Evolutionary conservation across 345 rosid genomes (phyloP).

Genomic region (Populus tremula): DNA sequence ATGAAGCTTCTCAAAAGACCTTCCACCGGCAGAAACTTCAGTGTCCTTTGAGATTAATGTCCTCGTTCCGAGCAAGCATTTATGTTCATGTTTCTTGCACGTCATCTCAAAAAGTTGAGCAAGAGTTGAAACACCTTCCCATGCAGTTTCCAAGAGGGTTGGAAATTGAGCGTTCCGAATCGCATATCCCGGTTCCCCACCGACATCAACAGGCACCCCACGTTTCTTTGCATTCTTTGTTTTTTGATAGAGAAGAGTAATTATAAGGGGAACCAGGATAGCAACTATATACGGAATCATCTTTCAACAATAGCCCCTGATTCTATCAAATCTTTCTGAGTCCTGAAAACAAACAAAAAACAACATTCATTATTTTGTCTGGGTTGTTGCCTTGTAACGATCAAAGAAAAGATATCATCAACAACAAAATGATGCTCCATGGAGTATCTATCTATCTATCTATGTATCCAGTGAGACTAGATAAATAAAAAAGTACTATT

Average conservation of each 20-base stretch:
- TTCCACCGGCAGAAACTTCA: conserved; percentile 61
- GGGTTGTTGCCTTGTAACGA: neutral
- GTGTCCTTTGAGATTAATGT: conserved; percentile 59
- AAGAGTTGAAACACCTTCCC: conserved; percentile 78
- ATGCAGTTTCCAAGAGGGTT: conserved; percentile 54
- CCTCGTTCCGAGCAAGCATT: conserved; percentile 75
- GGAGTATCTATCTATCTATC: neutral
- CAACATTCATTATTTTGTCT: neutral
- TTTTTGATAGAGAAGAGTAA: conserved; percentile 57
- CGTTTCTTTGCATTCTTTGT: conserved; percentile 59
- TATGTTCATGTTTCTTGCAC: conserved; percentile 53
- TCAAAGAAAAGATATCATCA: neutral
- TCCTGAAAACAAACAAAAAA: conserved; percentile 20
- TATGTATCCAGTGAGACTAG: neutral
- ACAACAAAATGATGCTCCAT: neutral
- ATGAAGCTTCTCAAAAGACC: conserved; percentile 86
- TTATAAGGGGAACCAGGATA: conserved; percentile 63
- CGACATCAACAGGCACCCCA: conserved; percentile 74
- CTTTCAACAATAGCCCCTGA: conserved; percentile 1
- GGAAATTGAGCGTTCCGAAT: conserved; percentile 56
- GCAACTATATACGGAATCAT: conserved; percentile 84
- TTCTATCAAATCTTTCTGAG: neutral
- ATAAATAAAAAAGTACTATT: neutral
- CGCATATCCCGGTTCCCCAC: conserved; percentile 78
- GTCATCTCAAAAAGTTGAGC: conserved; percentile 86